Conservation (phyloP, 176 grass and related monocot species). For the Juncus inflexus region DNA sequence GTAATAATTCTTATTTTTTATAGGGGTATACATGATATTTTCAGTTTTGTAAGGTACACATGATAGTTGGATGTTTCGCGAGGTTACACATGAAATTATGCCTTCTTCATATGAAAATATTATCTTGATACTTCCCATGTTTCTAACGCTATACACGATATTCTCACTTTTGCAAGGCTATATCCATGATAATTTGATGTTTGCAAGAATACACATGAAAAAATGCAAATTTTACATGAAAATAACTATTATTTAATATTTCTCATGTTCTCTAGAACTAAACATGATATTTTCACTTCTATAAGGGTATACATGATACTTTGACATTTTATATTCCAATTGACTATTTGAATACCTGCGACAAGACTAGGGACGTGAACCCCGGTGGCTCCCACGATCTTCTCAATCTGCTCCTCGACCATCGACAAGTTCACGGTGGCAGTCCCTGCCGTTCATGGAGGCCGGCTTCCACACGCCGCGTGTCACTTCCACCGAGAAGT, state of each 20-base stretch:
- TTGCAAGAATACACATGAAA: too few relatives aligned
- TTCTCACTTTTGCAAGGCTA: too few relatives aligned
- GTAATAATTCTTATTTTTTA: background rate
- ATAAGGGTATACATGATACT: background rate
- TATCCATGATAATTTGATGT: too few relatives aligned
- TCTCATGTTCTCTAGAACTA: background rate
- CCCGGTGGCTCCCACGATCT: conserved; percentile 86
- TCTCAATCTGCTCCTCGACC: conserved; percentile 93
- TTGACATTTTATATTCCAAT: background rate
- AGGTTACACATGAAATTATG: too few relatives aligned
- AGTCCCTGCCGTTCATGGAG: conserved; percentile 98
- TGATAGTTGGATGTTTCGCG: too few relatives aligned
- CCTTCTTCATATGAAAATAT: too few relatives aligned
- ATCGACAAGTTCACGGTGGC: conserved; percentile 74
- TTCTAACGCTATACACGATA: too few relatives aligned
- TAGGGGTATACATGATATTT: too few relatives aligned
- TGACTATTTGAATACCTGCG: conserved; percentile 38
- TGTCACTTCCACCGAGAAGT: conserved; percentile 94
- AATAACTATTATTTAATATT: background rate
- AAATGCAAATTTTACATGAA: too few relatives aligned
- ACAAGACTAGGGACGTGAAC: conserved; percentile 89
- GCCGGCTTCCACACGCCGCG: conserved; percentile 96
- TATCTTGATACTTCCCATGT: too few relatives aligned
- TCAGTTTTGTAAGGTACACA: too few relatives aligned
- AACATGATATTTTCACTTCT: background rate